Base-by-base conservation (phyloP, 352 stramenopile species). In the Hyaloperonospora arabidopsidis region DNA sequence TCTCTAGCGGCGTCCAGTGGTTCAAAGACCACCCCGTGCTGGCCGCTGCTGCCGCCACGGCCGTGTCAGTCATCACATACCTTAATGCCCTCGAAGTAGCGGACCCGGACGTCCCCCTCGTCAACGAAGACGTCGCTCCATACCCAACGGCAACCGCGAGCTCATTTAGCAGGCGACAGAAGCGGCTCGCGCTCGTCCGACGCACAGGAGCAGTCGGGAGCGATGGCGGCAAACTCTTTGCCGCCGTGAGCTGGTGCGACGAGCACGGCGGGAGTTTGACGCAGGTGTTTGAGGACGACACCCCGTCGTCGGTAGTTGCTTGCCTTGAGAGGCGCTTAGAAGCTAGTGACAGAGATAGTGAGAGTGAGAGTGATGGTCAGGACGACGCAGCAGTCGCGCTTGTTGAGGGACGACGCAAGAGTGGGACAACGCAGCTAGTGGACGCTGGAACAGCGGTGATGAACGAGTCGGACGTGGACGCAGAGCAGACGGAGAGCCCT, bases 11-110 rank as follows among this genome's bases (percentile, higher is more conserved):
- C 7, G 57, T 93, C 29, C 80, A 90, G 60, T 93, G 84, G 84
- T 87, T 90, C 55, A 85, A 84, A 50, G 81, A 93, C 52, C 84
- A 93, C 57, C 84, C 84, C 22, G 76, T 93, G 43, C 70, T 90
- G 21, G 81, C 79, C 21, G 78, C 81, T 0, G 84, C 79, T 1
- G 84, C 84, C 15, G 84, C 81, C 49, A 89, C 84, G 1, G 79
- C 84, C 39, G 79, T 93, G 41, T 90, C 79, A 13, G 75, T 90
- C 50, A 86, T 92, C 66, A 92, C 81, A 41, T 92, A 89, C 59
- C 66, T 84, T 44, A 86, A 87, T 60, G 69, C 79, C 47, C 58
- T 72, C 36, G 67, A 75, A 35, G 47, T 66, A 44, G 44, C 54
- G 10, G 52, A 63, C 46, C 52, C 38, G 4, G 53, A 67, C 12